Conservation (phyloP, 257 asterid species). For the Solanum habrochaites region DNA sequence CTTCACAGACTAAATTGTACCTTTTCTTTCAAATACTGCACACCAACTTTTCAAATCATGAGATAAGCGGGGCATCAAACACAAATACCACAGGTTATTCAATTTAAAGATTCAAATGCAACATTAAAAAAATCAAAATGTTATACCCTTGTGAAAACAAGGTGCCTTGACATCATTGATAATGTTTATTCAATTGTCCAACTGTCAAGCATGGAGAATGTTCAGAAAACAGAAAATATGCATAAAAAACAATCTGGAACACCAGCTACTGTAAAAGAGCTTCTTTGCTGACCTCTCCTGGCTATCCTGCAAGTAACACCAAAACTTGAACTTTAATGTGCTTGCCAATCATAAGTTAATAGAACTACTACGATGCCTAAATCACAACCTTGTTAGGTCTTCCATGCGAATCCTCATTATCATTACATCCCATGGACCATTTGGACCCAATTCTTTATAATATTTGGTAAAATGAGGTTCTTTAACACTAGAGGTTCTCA, state of each 20-base stretch:
- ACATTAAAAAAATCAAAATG: background rate
- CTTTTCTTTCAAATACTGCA: background rate
- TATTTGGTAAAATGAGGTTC: background rate
- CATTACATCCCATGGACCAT: background rate
- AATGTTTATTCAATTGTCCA: background rate
- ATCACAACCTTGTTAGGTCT: background rate
- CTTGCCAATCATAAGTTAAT: background rate
- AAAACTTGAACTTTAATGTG: background rate
- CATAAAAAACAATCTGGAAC: background rate
- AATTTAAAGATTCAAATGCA: background rate
- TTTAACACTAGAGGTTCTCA: background rate
- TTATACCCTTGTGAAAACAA: background rate
- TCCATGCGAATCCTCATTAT: background rate
- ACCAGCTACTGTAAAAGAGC: background rate
- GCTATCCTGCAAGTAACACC: background rate
- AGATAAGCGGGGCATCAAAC: background rate
- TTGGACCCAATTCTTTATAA: background rate
- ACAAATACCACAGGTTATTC: background rate
- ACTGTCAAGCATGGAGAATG: background rate
- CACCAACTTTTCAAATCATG: background rate
- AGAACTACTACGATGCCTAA: background rate
- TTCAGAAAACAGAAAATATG: background rate
- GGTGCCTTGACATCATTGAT: background rate
- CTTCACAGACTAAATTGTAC: background rate
- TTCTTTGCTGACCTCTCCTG: background rate